Percentiles rank a stretch among this genome's conserved stretches.
Evolutionary conservation across 768 basidiomycete species (phyloP).

Genomic region (Serendipita vermifera): DNA sequence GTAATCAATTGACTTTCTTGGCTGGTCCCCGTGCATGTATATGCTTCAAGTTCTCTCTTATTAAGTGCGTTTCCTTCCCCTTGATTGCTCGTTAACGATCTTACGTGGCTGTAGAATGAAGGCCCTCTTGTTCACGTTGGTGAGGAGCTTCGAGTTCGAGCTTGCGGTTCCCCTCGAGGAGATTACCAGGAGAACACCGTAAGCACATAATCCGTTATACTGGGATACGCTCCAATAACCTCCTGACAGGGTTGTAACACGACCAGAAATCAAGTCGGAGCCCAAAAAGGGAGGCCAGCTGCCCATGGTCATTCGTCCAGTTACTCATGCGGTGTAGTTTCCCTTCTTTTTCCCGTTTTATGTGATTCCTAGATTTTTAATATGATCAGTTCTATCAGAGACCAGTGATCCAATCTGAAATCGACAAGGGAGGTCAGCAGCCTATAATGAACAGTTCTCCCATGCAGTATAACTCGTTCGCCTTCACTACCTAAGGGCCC

Average conservation of each 20-base stretch:
- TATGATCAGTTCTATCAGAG: no score
- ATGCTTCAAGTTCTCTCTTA: background rate
- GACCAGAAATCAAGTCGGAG: background rate
- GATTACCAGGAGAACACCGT: background rate
- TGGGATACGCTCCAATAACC: background rate
- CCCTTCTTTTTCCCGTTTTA: no score
- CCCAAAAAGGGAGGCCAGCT: slow-evolving; percentile 5
- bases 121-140: background rate
- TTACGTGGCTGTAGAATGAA: background rate
- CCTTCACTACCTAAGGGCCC: no score
- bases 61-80: background rate
- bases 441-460: background rate
- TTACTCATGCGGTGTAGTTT: no score
- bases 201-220: background rate
- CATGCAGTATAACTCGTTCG: no score
- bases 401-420: background rate
- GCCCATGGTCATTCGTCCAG: slow-evolving; percentile 12
- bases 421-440: background rate
- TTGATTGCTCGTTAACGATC: background rate
- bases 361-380: no score
- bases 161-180: background rate
- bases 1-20: slow-evolving; percentile 4
- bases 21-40: background rate
- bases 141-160: slow-evolving; percentile 6
- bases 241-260: slow-evolving; percentile 4